Percentiles rank a stretch among this genome's conserved stretches.
Conservation (phyloP, 106 monocot genomes). For the Alisma plantagoaquatica region DNA sequence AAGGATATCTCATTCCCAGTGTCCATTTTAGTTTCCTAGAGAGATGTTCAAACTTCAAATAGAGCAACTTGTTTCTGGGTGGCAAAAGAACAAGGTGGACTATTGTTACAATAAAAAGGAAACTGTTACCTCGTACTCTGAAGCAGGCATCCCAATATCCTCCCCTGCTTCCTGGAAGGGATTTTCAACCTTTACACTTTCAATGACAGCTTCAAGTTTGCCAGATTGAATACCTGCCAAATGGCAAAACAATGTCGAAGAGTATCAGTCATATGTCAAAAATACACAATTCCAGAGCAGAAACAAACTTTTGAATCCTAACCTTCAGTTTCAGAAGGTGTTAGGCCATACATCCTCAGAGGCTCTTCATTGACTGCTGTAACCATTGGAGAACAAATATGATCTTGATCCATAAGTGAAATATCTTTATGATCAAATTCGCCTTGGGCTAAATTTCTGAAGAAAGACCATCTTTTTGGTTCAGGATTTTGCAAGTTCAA, state of each 20-base stretch:
- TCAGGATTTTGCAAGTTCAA: conserved; percentile 79
- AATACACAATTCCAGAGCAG: too few species aligned
- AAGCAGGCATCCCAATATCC: conserved; percentile 16
- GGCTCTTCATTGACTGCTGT: conserved; percentile 25
- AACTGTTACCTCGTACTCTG: conserved; percentile 87
- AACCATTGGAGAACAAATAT: conserved; percentile 28
- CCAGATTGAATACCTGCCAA: too few species aligned
- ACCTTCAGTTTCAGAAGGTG: conserved; percentile 38
- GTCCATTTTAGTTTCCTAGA: conserved; percentile 42
- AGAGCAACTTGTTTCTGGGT: too few species aligned
- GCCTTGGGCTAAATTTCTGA: conserved; percentile 76
- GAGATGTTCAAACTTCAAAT: too few species aligned
- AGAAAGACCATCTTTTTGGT: conserved; percentile 82
- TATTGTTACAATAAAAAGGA: too few species aligned
- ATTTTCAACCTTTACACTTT: conserved; percentile 38
- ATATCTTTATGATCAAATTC: conserved; percentile 76
- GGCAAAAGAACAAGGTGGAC: too few species aligned
- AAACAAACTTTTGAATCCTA: too few species aligned
- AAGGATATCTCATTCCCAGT: conserved; percentile 18
- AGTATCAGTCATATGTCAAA: too few species aligned
- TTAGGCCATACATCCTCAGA: conserved; percentile 23
- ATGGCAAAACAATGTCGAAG: too few species aligned
- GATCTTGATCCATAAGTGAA: conserved; percentile 88
- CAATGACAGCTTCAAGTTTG: too few species aligned
- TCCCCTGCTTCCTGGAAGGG: conserved; percentile 20